phyloP scores from a whole-genome alignment of 208 protist genomes.

The Wallacemonas sp. region DNA sequence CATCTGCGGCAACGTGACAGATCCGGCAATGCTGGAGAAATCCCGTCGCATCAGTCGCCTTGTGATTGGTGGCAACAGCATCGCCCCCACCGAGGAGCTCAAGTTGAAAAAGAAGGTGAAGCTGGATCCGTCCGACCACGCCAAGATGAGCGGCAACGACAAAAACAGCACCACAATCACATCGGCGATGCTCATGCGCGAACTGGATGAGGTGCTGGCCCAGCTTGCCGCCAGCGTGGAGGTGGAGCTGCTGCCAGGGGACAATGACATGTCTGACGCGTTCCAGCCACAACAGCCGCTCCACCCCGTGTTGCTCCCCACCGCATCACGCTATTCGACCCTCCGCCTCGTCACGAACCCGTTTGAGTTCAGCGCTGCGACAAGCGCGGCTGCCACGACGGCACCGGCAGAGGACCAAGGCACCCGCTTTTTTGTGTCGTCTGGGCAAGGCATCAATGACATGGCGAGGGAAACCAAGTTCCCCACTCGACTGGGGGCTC shows the following conservation, averaged over 20 bases:
- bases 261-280: conserved; percentile 88
- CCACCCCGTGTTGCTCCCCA: conserved; percentile 84
- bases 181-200: conserved; percentile 65
- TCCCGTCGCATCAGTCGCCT: conserved; percentile 62
- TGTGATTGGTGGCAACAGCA: conserved; percentile 87
- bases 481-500: conserved; percentile 54
- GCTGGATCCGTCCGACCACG: conserved; percentile 82
- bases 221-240: conserved; percentile 65
- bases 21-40: conserved; percentile 39
- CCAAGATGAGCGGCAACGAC: conserved; percentile 64
- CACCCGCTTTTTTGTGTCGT: conserved; percentile 67
- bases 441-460: conserved; percentile 89
- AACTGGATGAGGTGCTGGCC: conserved; percentile 71
- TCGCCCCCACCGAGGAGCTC: conserved; percentile 84
- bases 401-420: conserved; percentile 6
- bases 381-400: neutral
- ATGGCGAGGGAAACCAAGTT: conserved; percentile 71
- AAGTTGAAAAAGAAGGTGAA: conserved; percentile 86
- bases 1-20: conserved; percentile 65
- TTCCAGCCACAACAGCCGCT: conserved; percentile 93
- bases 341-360: conserved; percentile 86
- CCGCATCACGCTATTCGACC: conserved; percentile 60
- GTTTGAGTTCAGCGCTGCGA: conserved; percentile 62
- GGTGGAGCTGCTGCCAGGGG: conserved; percentile 92
- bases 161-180: conserved; percentile 42